A percentile compares a stretch with the other conserved stretches of the same genome.
Evolutionary conservation across 139 green algal species (phyloP).

Genomic region (Chlamydomonas asymmetrica): DNA sequence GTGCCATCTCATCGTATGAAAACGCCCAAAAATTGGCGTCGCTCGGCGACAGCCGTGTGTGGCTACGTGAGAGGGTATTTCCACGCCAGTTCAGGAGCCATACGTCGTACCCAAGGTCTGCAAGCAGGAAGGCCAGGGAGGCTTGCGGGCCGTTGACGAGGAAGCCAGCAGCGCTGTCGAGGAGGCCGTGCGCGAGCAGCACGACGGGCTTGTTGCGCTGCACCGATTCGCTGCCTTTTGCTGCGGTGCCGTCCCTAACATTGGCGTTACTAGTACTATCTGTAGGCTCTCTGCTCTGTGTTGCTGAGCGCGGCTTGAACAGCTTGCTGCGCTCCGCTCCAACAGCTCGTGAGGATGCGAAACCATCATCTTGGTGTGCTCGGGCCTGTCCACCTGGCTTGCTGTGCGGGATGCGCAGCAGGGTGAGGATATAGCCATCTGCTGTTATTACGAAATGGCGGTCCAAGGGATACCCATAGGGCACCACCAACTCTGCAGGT

Average conservation of each 20-base stretch:
- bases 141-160: conserved; percentile 63
- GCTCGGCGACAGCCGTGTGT: conserved; percentile 30
- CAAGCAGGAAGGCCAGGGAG: conserved; percentile 74
- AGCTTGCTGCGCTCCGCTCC: too few relatives aligned
- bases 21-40: conserved; percentile 58
- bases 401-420: conserved; percentile 66
- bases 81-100: conserved; percentile 64
- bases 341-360: too few relatives aligned
- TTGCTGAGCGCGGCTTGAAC: not conserved
- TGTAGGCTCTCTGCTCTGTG: not conserved
- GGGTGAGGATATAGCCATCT: conserved; percentile 62
- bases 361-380: too few relatives aligned
- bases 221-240: too few relatives aligned
- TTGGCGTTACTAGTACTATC: not conserved
- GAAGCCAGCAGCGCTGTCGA: conserved; percentile 75
- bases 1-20: conserved; percentile 60
- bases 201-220: conserved; percentile 45
- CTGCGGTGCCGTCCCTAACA: not conserved
- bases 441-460: conserved; percentile 53
- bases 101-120: conserved; percentile 71
- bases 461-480: conserved; percentile 62
- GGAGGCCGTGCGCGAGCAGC: conserved; percentile 78
- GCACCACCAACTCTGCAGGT: conserved; percentile 41
- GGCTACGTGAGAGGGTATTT: conserved; percentile 47
- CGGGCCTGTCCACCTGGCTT: not conserved